A percentile compares a stretch with the other conserved stretches of the same genome.
phyloP scores from a whole-genome alignment of 202 grass and related monocot genomes.

The Eragrostis tef region DNA sequence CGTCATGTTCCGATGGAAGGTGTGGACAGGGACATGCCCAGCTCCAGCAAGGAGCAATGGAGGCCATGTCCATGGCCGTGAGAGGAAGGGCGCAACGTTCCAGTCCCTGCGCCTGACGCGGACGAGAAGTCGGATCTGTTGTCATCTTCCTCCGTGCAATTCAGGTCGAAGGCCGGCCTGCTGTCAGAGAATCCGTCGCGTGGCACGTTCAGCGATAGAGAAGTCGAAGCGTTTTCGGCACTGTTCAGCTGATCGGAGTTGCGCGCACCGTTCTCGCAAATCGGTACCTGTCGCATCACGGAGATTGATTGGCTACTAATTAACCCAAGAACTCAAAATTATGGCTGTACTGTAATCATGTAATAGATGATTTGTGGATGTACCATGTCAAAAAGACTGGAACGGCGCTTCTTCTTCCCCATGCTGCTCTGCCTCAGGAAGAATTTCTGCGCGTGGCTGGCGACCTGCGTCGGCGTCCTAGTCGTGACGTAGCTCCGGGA shows the following conservation, averaged over 20 bases:
- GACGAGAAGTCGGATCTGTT: conserved; percentile 4
- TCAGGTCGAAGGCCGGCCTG: conserved; percentile 49
- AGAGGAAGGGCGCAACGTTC: conserved; percentile 34
- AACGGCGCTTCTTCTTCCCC: conserved; percentile 80
- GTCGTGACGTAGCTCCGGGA: conserved; percentile 79
- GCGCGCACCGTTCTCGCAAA: conserved; percentile 43
- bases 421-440: conserved; percentile 84
- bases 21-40: conserved; percentile 51
- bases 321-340: not conserved
- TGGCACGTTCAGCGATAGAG: conserved; percentile 36
- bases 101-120: not conserved
- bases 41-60: conserved; percentile 48
- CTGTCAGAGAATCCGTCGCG: conserved; percentile 16
- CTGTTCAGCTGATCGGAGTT: conserved; percentile 14
- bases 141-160: conserved; percentile 43
- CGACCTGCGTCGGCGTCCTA: conserved; percentile 86
- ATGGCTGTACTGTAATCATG: too few species aligned
- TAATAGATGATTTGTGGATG: not conserved
- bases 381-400: conserved; percentile 90
- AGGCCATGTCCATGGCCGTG: conserved; percentile 33
- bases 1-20: conserved; percentile 55
- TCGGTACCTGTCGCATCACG: conserved; percentile 46
- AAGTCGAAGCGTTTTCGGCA: conserved; percentile 29
- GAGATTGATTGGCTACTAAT: not conserved
- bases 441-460: conserved; percentile 94